Evolutionary conservation across 495 filamentous ascomycete genomes (phyloP).

Genomic region (Podospora didyma): DNA sequence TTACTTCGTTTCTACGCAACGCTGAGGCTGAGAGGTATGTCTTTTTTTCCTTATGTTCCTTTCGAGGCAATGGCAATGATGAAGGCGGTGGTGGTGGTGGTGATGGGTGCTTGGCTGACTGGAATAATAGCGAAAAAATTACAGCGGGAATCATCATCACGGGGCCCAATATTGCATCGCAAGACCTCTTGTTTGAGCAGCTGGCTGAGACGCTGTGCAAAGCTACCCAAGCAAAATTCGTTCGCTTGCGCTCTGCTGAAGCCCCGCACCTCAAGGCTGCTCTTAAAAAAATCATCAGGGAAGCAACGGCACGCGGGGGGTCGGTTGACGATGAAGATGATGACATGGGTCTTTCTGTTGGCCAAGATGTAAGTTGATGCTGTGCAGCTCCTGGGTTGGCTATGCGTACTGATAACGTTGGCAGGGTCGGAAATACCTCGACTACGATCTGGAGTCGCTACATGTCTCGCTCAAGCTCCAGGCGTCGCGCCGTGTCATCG

Average conservation of each 20-base stretch:
- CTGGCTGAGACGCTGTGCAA: constrained; percentile 50
- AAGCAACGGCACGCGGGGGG: constrained; percentile 22
- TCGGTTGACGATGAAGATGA: constrained; percentile 41
- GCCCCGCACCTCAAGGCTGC: constrained; percentile 76
- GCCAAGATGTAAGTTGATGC: constrained; percentile 50
- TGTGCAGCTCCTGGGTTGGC: background rate
- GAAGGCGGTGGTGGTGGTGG: too few species aligned
- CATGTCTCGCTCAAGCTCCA: constrained; percentile 56
- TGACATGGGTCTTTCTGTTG: constrained; percentile 40
- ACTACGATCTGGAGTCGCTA: constrained; percentile 86
- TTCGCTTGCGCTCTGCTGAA: constrained; percentile 74
- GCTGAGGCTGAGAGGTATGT: constrained; percentile 36
- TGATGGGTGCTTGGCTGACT: too few species aligned
- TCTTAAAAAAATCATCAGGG: constrained; percentile 78
- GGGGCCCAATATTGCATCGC: constrained; percentile 81
- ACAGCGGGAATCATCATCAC: constrained; percentile 78
- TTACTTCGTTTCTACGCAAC: constrained; percentile 60
- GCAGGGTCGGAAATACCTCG: constrained; percentile 71
- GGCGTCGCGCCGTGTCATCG: constrained; percentile 56
- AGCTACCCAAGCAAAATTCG: constrained; percentile 49
- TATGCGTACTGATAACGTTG: background rate
- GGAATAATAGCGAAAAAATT: constrained; percentile 39
- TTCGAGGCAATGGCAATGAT: too few species aligned
- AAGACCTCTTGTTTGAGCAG: constrained; percentile 67
- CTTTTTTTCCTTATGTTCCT: constrained; percentile 6